A percentile compares a stretch with the other conserved stretches of the same genome.
Evolutionary conservation across 2,329 filamentous ascomycete species (phyloP).

Genomic region (Chaetomiaceae sp.): DNA sequence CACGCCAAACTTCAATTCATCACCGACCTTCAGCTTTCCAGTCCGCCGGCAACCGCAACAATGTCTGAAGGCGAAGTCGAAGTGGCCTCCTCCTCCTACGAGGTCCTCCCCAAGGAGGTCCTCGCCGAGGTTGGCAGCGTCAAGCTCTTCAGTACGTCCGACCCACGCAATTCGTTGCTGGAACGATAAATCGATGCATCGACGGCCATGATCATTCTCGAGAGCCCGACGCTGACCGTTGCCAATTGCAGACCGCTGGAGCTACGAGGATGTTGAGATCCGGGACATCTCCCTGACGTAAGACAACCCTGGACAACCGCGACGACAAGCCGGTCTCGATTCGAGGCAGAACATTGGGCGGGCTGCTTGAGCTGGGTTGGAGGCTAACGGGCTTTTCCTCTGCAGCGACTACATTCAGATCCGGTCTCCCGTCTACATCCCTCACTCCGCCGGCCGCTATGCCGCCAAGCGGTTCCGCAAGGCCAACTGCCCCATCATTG

Average conservation of each 20-base stretch:
- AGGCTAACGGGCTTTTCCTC: conserved; percentile 33
- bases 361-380: conserved; percentile 6
- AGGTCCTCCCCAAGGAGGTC: conserved; percentile 90
- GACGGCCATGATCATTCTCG: conserved; percentile 1
- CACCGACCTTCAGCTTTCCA: conserved; percentile 26
- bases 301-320: conserved; percentile 39
- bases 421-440: conserved; percentile 97
- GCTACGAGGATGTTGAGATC: conserved; percentile 99
- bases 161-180: neutral
- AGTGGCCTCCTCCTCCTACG: conserved; percentile 70
- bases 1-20: conserved; percentile 27
- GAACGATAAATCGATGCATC: conserved; percentile 13
- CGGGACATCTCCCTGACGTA: conserved; percentile 99
- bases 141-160: conserved; percentile 72
- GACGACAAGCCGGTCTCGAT: conserved; percentile 7
- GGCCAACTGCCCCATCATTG: conserved; percentile 99
- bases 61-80: conserved; percentile 99
- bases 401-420: conserved; percentile 99
- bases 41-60: conserved; percentile 40
- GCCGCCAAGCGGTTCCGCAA: conserved; percentile 99
- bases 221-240: conserved; percentile 19
- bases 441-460: conserved; percentile 98
- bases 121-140: conserved; percentile 82
- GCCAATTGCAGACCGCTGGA: conserved; percentile 80
- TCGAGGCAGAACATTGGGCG: neutral